Conservation (phyloP, 176 grass and related monocot genomes). For the Poa pratensis region DNA sequence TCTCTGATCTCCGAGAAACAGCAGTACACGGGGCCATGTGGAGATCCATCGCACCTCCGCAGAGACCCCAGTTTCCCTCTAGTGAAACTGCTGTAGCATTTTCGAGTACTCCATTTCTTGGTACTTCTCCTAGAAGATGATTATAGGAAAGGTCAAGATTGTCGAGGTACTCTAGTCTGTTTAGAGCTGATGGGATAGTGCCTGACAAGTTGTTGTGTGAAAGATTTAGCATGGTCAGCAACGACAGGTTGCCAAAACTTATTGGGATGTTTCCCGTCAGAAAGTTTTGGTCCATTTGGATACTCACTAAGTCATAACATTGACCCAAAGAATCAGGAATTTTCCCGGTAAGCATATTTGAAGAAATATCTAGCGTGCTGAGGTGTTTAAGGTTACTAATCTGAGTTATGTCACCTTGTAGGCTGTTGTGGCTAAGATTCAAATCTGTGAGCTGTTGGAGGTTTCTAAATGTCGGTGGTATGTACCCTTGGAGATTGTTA, state of each 20-base stretch:
- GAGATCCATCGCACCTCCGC: not conserved
- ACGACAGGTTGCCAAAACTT: not conserved
- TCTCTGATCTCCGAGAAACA: not conserved
- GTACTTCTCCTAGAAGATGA: not conserved
- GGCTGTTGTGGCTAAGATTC: not conserved
- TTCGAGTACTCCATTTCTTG: not conserved
- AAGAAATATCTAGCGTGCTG: not conserved
- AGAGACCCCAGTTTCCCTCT: not conserved
- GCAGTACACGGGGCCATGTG: no score
- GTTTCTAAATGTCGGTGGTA: not conserved
- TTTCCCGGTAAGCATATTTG: not conserved
- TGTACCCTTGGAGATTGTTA: not conserved
- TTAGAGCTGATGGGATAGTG: not conserved
- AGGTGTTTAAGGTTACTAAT: not conserved
- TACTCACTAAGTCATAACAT: not conserved
- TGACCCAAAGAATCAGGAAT: not conserved
- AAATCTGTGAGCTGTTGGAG: not conserved
- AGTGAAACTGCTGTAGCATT: not conserved
- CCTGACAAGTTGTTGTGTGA: not conserved
- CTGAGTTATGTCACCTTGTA: not conserved
- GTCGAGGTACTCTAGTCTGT: not conserved
- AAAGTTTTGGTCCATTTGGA: not conserved
- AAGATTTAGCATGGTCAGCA: not conserved
- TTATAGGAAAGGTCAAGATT: not conserved
- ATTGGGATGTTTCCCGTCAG: not conserved